Conservation (phyloP, 495 filamentous ascomycete genomes). For the Talaromyces adpressus region DNA sequence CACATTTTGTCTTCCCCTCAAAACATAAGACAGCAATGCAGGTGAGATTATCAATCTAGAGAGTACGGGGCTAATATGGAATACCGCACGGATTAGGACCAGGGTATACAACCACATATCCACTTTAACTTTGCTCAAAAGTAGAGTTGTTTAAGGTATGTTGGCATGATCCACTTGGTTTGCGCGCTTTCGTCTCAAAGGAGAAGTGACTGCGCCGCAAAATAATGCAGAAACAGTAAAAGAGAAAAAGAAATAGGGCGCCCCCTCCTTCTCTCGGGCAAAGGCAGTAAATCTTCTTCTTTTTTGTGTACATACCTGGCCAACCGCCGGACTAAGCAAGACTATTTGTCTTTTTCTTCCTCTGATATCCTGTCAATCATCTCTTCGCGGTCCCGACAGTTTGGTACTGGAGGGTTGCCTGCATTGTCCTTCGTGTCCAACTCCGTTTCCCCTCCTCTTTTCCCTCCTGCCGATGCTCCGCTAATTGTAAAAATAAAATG, state of each 20-base stretch:
- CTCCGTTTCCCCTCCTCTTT: neutral
- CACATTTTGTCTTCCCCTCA: neutral
- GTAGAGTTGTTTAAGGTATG: neutral
- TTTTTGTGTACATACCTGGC: neutral
- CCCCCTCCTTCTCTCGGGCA: neutral
- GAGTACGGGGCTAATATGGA: neutral
- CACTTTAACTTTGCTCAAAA: neutral
- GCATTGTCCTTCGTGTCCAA: neutral
- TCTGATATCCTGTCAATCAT: conserved; percentile 8
- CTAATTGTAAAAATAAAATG: conserved; percentile 2
- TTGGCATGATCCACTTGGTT: neutral
- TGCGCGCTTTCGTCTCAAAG: neutral
- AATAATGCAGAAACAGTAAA: conserved; percentile 4
- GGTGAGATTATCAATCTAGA: neutral
- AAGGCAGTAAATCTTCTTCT: neutral
- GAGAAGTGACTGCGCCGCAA: conserved; percentile 7
- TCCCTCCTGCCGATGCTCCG: neutral
- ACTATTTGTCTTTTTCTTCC: neutral
- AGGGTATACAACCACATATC: neutral
- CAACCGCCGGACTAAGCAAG: conserved; percentile 8
- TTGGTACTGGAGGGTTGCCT: conserved; percentile 11
- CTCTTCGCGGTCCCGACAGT: conserved; percentile 5
- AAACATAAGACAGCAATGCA: neutral
- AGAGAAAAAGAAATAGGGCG: neutral
- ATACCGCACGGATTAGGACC: neutral